Conservation (phyloP, 345 rosid genomes). For the Eucalyptus cladocalyx region DNA sequence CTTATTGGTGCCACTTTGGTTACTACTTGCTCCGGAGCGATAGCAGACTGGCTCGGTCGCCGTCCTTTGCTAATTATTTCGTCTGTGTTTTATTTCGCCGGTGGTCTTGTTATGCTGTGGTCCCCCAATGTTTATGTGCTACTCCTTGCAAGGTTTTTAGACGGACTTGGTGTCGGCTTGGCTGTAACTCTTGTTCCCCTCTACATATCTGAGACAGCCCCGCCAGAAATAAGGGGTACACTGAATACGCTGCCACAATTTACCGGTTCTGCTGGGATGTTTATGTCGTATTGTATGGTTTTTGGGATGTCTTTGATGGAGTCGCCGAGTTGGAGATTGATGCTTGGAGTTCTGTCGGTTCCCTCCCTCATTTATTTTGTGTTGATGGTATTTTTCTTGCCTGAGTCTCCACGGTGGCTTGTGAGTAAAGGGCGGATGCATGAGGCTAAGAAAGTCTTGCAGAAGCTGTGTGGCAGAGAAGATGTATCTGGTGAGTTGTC, state of each 20-base stretch:
- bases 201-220: constrained; percentile 8
- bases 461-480: constrained; percentile 5
- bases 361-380: constrained; percentile 1
- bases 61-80: constrained; percentile 5
- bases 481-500: constrained; percentile 5
- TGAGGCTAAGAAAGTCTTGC: constrained; percentile 6
- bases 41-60: constrained; percentile 3
- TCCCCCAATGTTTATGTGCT: constrained; percentile 2
- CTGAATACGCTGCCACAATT: constrained; percentile 7
- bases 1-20: constrained; percentile 6
- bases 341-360: constrained; percentile 5
- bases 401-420: constrained; percentile 10
- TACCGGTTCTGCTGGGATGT: constrained; percentile 5
- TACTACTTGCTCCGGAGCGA: constrained; percentile 5
- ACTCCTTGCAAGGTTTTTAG: constrained; percentile 5
- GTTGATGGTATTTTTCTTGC: not conserved
- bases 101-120: constrained; percentile 6
- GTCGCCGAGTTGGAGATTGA: constrained; percentile 4
- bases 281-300: constrained; percentile 6
- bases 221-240: constrained; percentile 10
- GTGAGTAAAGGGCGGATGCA: constrained; percentile 6
- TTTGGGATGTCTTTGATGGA: constrained; percentile 4
- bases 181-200: constrained; percentile 3
- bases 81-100: not conserved
- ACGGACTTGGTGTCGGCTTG: constrained; percentile 7